Evolutionary conservation across 352 stramenopile species (phyloP), one percentile per base, ranked within the genome.

Genomic region (Plasmopara viticola): DNA sequence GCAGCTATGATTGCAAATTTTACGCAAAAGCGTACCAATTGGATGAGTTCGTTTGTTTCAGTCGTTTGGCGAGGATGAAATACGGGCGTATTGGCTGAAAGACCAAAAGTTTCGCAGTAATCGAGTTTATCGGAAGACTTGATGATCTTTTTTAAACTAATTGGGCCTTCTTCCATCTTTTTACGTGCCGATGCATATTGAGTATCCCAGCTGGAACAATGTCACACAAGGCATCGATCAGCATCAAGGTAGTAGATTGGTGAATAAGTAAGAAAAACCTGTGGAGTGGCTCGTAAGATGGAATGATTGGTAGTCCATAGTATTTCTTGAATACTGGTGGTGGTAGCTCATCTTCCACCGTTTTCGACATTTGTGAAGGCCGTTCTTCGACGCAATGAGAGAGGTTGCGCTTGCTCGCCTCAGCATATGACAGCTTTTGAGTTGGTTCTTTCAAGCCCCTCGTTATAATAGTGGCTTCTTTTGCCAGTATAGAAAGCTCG

Each of bases 21-120:
- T 1, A 3, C 20, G 20, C 20, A 25, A 38, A 41, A 17, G 51
- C 34, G 50, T 43, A 68, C 67, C 56, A 76, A 57, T 57, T 69
- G 52, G 42, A 75, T 57, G 28, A 74, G 25, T 8, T 66, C 60
- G 44, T 49, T 72, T 9, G 48, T 54, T 53, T 66, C 63, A 28
- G 60, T 48, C 8, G 42, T 51, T 15, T 72, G 59, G 8, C 44
- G 52, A 33, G 72, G 72, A 43, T 60, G 62, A 55, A 82, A 82
- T 42, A 51, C 73, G 13, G 72, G 66, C 5, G 68, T 77, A 12
- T 61, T 38, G 1, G 69, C 64, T 40, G 69, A 82, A 40, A 82
- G 53, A 4, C 60, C 52, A 38, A 67, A 66, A 17, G 50, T 56
- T 48, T 65, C 66, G 39, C 48, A 53, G 28, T 56, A 66, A 12